A percentile compares a stretch with the other conserved stretches of the same genome.
phyloP scores from a whole-genome alignment of 768 basidiomycete genomes.

The Serendipita sp. region DNA sequence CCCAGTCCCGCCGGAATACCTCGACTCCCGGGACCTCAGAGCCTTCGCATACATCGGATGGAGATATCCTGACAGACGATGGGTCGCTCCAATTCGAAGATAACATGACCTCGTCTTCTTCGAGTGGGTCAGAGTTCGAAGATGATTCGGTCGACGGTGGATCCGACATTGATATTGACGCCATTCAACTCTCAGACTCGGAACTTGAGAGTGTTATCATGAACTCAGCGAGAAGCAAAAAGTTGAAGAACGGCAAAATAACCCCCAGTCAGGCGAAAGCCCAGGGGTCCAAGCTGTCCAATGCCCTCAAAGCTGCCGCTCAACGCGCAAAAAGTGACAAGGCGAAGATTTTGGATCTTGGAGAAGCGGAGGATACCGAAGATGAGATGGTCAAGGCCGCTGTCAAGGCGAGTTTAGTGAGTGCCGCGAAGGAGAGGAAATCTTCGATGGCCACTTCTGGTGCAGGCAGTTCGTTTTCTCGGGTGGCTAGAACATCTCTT shows the following conservation, averaged over 20 bases:
- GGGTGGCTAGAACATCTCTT: neutral
- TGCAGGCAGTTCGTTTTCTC: neutral
- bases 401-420: neutral
- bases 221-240: neutral
- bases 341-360: neutral
- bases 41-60: constrained; percentile 1
- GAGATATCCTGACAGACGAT: constrained; percentile 1
- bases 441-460: neutral
- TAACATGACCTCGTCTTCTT: neutral
- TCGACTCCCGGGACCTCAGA: neutral
- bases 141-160: neutral
- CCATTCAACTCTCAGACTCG: constrained; percentile 6
- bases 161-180: neutral
- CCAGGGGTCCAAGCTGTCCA: neutral
- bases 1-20: neutral
- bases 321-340: neutral
- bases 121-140: neutral
- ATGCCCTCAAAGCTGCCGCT: neutral
- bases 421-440: neutral
- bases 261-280: constrained; percentile 5
- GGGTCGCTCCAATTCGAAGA: neutral
- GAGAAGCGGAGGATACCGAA: constrained; percentile 11
- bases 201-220: neutral
- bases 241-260: constrained; percentile 6
- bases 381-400: constrained; percentile 9